Evolutionary conservation across 768 basidiomycete genomes (phyloP).

Genomic region (Serendipita sp.): DNA sequence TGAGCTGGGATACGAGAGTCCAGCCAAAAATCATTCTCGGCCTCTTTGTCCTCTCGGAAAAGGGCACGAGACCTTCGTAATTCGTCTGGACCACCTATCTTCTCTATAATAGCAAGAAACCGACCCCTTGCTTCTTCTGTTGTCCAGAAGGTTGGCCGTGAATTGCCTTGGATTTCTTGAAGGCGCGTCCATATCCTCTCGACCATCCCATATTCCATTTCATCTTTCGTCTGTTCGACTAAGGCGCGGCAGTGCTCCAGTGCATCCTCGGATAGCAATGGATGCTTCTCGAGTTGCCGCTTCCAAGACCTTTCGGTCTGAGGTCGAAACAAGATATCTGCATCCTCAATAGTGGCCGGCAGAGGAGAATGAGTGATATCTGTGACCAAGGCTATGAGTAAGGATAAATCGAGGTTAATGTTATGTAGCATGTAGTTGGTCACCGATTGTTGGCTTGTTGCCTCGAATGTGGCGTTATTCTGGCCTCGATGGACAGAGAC

Average conservation of each 20-base stretch:
- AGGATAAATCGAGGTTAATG: conserved; percentile 71
- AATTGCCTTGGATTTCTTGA: not conserved
- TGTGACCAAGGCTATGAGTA: conserved; percentile 69
- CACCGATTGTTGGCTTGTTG: conserved; percentile 1
- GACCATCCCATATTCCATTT: conserved; percentile 48
- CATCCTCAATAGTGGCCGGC: conserved; percentile 39
- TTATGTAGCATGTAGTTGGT: conserved; percentile 31
- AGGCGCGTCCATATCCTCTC: conserved; percentile 32
- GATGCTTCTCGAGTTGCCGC: conserved; percentile 1
- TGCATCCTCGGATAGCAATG: not conserved
- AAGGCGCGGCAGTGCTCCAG: conserved; percentile 52
- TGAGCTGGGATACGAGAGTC: conserved; percentile 37
- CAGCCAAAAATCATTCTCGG: conserved; percentile 37
- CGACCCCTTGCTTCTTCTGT: conserved; percentile 60
- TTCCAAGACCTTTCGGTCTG: conserved; percentile 15
- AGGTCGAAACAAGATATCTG: conserved; percentile 47
- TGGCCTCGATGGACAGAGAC: conserved; percentile 51
- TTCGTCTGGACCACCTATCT: conserved; percentile 63
- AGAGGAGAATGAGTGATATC: conserved; percentile 63
- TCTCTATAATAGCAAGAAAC: conserved; percentile 57
- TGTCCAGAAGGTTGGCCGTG: conserved; percentile 54
- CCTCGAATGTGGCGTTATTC: not conserved
- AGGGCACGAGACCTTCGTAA: conserved; percentile 45
- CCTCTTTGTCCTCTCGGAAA: conserved; percentile 27
- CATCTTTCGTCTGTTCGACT: conserved; percentile 54